Evolutionary conservation across 2,329 filamentous ascomycete species (phyloP).

Genomic region (Fonsecaea erecta): DNA sequence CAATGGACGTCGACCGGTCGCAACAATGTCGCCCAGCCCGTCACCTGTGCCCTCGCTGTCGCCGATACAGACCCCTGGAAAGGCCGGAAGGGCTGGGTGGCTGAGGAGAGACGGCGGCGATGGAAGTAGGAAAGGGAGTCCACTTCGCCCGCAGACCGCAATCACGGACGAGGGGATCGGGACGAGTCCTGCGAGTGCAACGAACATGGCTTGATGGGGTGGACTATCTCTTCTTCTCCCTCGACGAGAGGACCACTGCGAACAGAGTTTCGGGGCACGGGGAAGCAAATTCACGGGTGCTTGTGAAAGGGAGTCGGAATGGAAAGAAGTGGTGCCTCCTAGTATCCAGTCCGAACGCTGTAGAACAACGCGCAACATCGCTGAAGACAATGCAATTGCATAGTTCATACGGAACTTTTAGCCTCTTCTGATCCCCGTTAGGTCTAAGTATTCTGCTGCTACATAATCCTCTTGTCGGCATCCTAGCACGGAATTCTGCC

Average conservation of each 20-base stretch:
- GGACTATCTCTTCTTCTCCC: too few relatives aligned
- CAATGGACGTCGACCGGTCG: neutral
- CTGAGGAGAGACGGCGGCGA: conserved; percentile 29
- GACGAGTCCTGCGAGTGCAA: conserved; percentile 38
- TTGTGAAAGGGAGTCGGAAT: neutral
- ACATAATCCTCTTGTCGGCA: neutral
- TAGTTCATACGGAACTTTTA: neutral
- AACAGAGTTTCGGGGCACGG: neutral
- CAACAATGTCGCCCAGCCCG: conserved; percentile 10
- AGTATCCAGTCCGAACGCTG: neutral
- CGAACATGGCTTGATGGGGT: neutral
- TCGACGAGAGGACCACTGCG: too few relatives aligned
- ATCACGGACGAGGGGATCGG: conserved; percentile 42
- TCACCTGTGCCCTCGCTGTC: conserved; percentile 38
- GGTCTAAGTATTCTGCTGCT: neutral
- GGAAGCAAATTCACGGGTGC: too few relatives aligned
- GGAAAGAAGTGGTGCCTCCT: neutral
- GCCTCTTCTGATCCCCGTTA: neutral
- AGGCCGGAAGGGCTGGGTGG: conserved; percentile 29
- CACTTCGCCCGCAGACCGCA: conserved; percentile 41
- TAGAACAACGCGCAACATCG: neutral
- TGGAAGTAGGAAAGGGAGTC: conserved; percentile 42
- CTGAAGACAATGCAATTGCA: neutral
- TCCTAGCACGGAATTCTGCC: neutral
- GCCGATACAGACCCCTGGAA: conserved; percentile 22